Evolutionary conservation across 2,329 filamentous ascomycete genomes (phyloP).

Genomic region (Curvularia eragrostidis): DNA sequence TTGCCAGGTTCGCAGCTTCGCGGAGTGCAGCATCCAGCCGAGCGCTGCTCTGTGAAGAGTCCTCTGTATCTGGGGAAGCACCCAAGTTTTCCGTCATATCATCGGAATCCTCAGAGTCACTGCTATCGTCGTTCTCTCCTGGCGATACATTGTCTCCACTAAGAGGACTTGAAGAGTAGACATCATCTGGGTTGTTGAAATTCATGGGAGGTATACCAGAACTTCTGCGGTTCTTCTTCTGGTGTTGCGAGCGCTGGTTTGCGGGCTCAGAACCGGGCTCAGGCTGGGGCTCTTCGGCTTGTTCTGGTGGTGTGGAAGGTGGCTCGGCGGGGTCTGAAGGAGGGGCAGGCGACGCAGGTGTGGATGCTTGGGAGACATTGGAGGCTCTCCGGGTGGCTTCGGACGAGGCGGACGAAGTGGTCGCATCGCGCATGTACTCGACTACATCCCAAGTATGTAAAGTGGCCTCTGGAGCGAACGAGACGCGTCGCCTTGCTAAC

Average conservation of each 20-base stretch:
- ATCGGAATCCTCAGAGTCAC: conserved; percentile 67
- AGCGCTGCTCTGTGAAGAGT: conserved; percentile 70
- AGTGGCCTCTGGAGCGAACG: conserved; percentile 95
- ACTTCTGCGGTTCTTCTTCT: conserved; percentile 65
- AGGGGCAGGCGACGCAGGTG: conserved; percentile 40
- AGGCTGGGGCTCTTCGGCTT: conserved; percentile 65
- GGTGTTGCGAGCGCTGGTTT: conserved; percentile 69
- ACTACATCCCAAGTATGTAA: conserved; percentile 96
- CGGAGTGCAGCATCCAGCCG: conserved; percentile 79
- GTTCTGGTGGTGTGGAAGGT: conserved; percentile 68
- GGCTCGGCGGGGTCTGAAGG: conserved; percentile 61
- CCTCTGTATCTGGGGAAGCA: conserved; percentile 62
- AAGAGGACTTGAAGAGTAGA: conserved; percentile 79
- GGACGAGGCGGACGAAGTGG: conserved; percentile 72
- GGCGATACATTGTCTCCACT: conserved; percentile 62
- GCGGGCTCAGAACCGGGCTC: conserved; percentile 66
- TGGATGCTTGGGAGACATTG: conserved; percentile 55
- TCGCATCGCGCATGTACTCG: conserved; percentile 86
- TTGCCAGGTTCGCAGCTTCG: conserved; percentile 76
- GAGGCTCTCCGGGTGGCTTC: conserved; percentile 79
- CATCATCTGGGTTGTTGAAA: conserved; percentile 68
- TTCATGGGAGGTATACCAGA: conserved; percentile 71
- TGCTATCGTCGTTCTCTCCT: conserved; percentile 57
- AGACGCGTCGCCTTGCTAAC: conserved; percentile 83
- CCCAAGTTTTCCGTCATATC: conserved; percentile 71